These are phyloP conservation scores for Bertia moriformis DNA, from an alignment of 2,329 filamentous ascomycete genomes.

Conservation along the genomic window DNA sequence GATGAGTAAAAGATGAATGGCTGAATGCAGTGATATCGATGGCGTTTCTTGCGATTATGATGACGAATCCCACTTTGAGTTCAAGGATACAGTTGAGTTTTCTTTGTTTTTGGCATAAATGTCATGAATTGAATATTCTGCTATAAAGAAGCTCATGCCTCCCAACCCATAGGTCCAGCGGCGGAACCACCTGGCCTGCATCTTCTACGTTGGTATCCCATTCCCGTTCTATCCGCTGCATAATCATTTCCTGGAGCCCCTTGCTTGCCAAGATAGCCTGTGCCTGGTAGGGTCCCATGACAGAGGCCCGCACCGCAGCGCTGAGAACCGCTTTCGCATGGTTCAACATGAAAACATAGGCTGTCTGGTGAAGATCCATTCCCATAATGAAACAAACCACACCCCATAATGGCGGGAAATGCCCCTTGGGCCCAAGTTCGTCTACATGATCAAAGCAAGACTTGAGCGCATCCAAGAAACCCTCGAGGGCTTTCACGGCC, in stretches of 20 bases:
- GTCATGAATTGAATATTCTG: constrained; percentile 50
- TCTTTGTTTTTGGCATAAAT: too few relatives aligned
- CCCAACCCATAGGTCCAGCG: constrained; percentile 49
- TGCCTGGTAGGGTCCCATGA: constrained; percentile 52
- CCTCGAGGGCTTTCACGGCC: constrained; percentile 5
- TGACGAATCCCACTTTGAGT: too few relatives aligned
- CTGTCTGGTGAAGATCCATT: constrained; percentile 32
- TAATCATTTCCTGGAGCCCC: constrained; percentile 33
- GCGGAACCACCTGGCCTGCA: constrained; percentile 44
- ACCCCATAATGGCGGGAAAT: constrained; percentile 48
- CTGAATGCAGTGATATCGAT: constrained; percentile 9
- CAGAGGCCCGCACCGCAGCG: constrained; percentile 45
- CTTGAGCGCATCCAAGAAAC: constrained; percentile 22
- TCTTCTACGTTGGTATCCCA: constrained; percentile 32
- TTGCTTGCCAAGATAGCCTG: constrained; percentile 40
- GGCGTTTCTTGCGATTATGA: too few relatives aligned
- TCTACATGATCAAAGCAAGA: constrained; percentile 9
- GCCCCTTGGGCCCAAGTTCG: constrained; percentile 26
- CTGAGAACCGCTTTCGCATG: constrained; percentile 49
- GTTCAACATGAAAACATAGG: constrained; percentile 48
- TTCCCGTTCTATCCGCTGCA: constrained; percentile 27
- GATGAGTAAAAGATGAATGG: constrained; percentile 6
- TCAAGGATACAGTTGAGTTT: too few relatives aligned
- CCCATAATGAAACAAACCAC: constrained; percentile 34
- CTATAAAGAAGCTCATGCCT: constrained; percentile 52